A percentile compares a stretch with the other conserved stretches of the same genome.
Conservation (phyloP, 1,284 basidiomycete genomes). For the Coniferiporia weirii region DNA sequence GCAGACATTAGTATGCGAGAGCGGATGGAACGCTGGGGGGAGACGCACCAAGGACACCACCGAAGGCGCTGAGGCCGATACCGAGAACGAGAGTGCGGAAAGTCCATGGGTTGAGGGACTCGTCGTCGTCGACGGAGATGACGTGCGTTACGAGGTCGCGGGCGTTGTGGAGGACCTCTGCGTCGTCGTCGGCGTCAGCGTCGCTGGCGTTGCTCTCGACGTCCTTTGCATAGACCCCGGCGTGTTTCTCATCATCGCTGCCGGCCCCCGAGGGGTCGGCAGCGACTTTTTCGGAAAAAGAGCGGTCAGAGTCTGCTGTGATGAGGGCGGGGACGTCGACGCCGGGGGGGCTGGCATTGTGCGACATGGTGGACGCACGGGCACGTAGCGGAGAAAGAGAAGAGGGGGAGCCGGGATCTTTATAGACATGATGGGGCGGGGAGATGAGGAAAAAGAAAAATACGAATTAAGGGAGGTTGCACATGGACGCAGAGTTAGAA, state of each 20-base stretch:
- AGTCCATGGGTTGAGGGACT: slow-evolving; percentile 27
- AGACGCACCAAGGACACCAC: slow-evolving; percentile 24
- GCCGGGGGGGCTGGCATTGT: too few species aligned
- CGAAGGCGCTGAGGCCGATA: slow-evolving; percentile 24
- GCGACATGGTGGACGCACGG: too few species aligned
- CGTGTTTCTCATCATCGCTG: neutral
- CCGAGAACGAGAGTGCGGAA: slow-evolving; percentile 36
- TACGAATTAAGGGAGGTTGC: too few species aligned
- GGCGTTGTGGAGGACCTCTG: slow-evolving; percentile 37
- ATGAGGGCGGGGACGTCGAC: too few species aligned
- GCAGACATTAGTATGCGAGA: neutral
- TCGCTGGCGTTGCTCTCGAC: slow-evolving; percentile 5
- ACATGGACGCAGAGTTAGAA: too few species aligned
- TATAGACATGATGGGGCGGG: too few species aligned
- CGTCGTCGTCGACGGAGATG: slow-evolving; percentile 46
- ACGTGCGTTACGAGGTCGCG: slow-evolving; percentile 46
- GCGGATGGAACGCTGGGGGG: slow-evolving; percentile 2
- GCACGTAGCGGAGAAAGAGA: too few species aligned
- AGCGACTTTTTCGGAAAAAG: neutral
- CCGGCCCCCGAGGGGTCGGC: neutral
- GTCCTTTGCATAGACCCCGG: neutral
- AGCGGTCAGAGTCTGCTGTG: too few species aligned
- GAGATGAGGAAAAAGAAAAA: too few species aligned
- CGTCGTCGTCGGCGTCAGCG: slow-evolving; percentile 2
- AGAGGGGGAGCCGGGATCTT: too few species aligned